Evolutionary conservation across 129 eudicot species (phyloP).

Genomic region (sunflower (Helianthus annuus)): HanXRQr2.0-SUNRISE NC_035433.2:36400377-36400876

Average conservation of each 20-base stretch:
- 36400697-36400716: conserved; percentile 2
- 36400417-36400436: conserved; percentile 15
- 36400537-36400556: conserved; percentile 77
- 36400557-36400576: conserved; percentile 67
- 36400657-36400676: conserved; percentile 4
- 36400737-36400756: background rate
- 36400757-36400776: no score
- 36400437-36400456: no score
- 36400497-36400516: conserved; percentile 68
- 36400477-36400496: conserved; percentile 91
- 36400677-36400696: conserved; percentile 12
- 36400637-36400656: conserved; percentile 5
- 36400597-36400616: conserved; percentile 7
- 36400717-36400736: conserved; percentile 5
- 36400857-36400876: no score
- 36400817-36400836: no score
- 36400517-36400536: conserved; percentile 96
- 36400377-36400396: background rate
- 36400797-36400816: no score
- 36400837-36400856: no score
- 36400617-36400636: background rate
- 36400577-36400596: conserved; percentile 32
- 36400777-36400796: no score
- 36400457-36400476: conserved; percentile 90
- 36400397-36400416: background rate